phyloP scores from a whole-genome alignment of 768 basidiomycete species.

The Kwoniella sp. region DNA sequence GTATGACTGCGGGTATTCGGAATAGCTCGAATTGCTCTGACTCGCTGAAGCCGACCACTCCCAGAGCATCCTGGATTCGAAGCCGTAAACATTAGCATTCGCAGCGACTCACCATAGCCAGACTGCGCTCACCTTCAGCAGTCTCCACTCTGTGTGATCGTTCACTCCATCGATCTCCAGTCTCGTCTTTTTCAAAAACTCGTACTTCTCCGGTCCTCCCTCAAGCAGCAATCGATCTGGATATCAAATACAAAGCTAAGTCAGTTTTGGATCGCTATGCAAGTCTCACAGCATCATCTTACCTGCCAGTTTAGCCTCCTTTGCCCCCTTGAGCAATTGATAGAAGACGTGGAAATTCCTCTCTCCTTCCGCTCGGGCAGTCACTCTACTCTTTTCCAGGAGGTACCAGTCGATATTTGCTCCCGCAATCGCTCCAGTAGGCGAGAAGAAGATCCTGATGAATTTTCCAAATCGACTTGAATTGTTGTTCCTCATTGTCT shows the following conservation, averaged over 20 bases:
- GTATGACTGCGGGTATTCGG: constrained; percentile 86
- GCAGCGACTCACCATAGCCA: not conserved
- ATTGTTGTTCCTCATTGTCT: constrained; percentile 97
- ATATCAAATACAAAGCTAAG: not conserved
- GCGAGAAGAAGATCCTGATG: constrained; percentile 89
- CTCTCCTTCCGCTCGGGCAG: constrained; percentile 81
- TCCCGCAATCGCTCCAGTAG: constrained; percentile 90
- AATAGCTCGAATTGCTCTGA: constrained; percentile 89
- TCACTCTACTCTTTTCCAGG: constrained; percentile 94
- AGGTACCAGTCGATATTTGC: constrained; percentile 99
- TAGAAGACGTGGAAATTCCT: constrained; percentile 97
- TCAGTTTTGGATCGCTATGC: not conserved
- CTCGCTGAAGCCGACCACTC: constrained; percentile 82
- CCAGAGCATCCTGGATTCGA: constrained; percentile 78
- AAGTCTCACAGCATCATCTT: constrained; percentile 22
- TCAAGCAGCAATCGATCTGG: constrained; percentile 66
- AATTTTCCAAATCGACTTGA: constrained; percentile 96
- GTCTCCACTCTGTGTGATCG: constrained; percentile 83
- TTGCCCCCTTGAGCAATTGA: constrained; percentile 79
- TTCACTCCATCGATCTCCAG: constrained; percentile 93
- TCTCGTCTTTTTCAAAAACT: constrained; percentile 85
- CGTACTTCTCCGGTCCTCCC: constrained; percentile 76
- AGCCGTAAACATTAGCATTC: constrained; percentile 1
- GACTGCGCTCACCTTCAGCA: constrained; percentile 64
- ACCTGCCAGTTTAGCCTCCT: constrained; percentile 66